Evolutionary conservation across 2,329 filamentous ascomycete species (phyloP).

Genomic region (Annulohypoxylon truncatum): DNA sequence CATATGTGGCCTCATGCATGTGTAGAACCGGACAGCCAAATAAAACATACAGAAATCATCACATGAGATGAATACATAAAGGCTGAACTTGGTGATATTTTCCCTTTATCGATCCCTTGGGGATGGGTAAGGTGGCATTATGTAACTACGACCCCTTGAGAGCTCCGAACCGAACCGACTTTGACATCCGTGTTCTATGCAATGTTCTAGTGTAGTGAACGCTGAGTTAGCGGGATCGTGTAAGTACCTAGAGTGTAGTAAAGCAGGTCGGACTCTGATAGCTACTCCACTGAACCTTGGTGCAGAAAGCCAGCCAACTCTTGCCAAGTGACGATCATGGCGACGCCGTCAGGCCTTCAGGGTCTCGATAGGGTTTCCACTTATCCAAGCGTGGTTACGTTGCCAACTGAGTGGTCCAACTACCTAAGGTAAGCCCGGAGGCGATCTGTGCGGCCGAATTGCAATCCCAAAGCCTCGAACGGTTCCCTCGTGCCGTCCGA

Average conservation of each 20-base stretch:
- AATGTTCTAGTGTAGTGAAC: too few relatives aligned
- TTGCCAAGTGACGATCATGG: conserved; percentile 34
- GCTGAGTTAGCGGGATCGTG: conserved; percentile 21
- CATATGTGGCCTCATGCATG: conserved; percentile 35
- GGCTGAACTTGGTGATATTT: conserved; percentile 18
- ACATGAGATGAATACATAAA: conserved; percentile 11
- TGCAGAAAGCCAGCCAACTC: conserved; percentile 22
- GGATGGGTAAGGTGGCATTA: conserved; percentile 16
- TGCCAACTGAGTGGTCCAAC: conserved; percentile 36
- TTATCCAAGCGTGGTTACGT: conserved; percentile 37
- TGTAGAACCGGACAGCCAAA: conserved; percentile 20
- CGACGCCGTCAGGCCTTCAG: conserved; percentile 28
- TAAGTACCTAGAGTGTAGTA: conserved; percentile 14
- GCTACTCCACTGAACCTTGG: conserved; percentile 15
- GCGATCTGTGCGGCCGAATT: conserved; percentile 38
- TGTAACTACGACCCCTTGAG: conserved; percentile 26
- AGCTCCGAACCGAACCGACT: conserved; percentile 22
- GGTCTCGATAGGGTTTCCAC: conserved; percentile 34
- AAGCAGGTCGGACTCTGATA: conserved; percentile 13
- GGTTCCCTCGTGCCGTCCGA: conserved; percentile 32
- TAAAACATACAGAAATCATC: conserved; percentile 6
- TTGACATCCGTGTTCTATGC: conserved; percentile 21
- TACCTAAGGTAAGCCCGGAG: conserved; percentile 34
- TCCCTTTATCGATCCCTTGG: conserved; percentile 11
- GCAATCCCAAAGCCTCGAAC: conserved; percentile 30